Base-by-base conservation (phyloP, 2,329 filamentous ascomycete species). In the Nemania sp. region DNA sequence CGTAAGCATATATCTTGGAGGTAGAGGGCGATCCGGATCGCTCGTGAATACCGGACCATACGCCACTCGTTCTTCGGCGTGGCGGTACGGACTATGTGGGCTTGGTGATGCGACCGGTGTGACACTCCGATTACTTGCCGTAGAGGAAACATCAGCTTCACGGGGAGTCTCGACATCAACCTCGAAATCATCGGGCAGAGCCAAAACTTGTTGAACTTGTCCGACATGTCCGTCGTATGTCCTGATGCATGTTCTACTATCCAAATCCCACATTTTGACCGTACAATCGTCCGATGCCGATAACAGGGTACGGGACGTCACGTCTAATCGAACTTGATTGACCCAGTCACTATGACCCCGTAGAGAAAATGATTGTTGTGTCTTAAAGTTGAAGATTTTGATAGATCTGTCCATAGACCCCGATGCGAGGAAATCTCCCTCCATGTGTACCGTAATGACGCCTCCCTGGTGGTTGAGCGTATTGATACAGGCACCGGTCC, bases 231-330 rank as follows among this genome's bases (percentile, higher is more conserved):
- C 94, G 67, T 92, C 86, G 70, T 93, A 98, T 0, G 77, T 86
- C 66, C 82, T 82, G 73, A 98, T 89, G 73, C 90, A 94, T 55
- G 85, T 81, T 70, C 89, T 88, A 1, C 90, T 91, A 72, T 97
- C 92, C 37, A 99, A 81, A 70, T 98, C 94, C 94, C 94, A 97
- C 1, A 99, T 81, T 68, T 92, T 91, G 67, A 96, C 87, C 0
- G 90, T 95, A 72, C 92, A 89, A 74, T 99, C 95, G 72, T 99
- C 95, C 0, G 92, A 97, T 1, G 92, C 92, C 0, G 94, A 97
- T 71, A 98, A 90, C 3, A 98, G 83, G 0, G 93, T 97, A 13
- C 91, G 88, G 10, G 91, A 96, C 1, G 84, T 78, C 0, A 88
- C 83, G 74, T 99, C 92, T 39, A 99, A 86, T 67, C 90, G 89